Conservation (phyloP, 352 stramenopile species). For the Phytophthora ramorum region DNA sequence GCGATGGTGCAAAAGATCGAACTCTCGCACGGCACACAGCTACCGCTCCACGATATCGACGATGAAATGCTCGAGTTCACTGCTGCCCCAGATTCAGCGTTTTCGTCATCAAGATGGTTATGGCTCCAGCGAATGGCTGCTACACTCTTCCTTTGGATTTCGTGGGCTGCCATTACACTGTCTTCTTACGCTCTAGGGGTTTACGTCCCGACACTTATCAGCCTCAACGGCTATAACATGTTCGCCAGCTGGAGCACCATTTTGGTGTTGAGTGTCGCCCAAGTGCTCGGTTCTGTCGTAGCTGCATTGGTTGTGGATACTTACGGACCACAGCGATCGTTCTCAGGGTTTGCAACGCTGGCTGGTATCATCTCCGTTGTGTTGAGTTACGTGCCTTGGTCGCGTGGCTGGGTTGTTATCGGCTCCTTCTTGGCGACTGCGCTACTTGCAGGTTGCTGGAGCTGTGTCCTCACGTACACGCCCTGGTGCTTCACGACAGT, state of each 20-base stretch:
- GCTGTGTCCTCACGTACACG: slow-evolving; percentile 26
- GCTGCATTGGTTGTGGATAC: slow-evolving; percentile 17
- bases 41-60: not conserved
- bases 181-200: slow-evolving; percentile 36
- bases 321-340: slow-evolving; percentile 7
- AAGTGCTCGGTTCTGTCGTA: slow-evolving; percentile 27
- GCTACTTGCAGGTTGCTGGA: slow-evolving; percentile 27
- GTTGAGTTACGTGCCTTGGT: slow-evolving; percentile 21
- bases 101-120: not conserved
- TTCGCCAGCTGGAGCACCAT: slow-evolving; percentile 24
- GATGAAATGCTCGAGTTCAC: not conserved
- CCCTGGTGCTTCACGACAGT: slow-evolving; percentile 15
- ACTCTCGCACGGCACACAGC: not conserved
- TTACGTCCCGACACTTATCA: slow-evolving; percentile 39
- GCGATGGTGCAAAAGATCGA: slow-evolving; percentile 37
- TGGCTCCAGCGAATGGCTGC: not conserved
- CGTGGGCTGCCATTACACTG: slow-evolving; percentile 39
- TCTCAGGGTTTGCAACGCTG: slow-evolving; percentile 7
- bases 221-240: slow-evolving; percentile 37
- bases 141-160: slow-evolving; percentile 30
- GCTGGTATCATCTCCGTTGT: slow-evolving; percentile 7
- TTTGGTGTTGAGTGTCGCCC: slow-evolving; percentile 8
- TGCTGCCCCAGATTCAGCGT: not conserved
- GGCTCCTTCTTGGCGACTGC: slow-evolving; percentile 16
- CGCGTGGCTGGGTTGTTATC: slow-evolving; percentile 8